These are phyloP conservation scores for Boechera stricta DNA, from an alignment of 345 rosid genomes.

Conservation along the genomic window DNA sequence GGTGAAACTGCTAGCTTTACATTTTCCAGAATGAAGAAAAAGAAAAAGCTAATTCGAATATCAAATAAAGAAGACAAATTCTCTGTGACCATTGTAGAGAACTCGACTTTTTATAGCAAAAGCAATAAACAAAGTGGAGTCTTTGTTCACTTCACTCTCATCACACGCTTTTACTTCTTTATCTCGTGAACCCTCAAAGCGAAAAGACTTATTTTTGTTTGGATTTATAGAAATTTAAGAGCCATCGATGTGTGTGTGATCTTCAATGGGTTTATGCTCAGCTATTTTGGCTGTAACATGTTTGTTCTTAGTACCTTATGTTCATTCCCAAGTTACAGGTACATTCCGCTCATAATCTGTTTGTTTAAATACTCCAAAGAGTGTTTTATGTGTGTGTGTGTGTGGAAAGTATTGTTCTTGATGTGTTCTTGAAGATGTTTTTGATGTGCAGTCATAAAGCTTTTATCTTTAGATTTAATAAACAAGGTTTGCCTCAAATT, in stretches of 20 bases:
- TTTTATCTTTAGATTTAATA: not conserved
- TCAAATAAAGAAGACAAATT: constrained; percentile 38
- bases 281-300: constrained; percentile 44
- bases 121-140: constrained; percentile 27
- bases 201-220: not conserved
- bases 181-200: constrained; percentile 37
- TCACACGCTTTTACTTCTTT: constrained; percentile 33
- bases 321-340: constrained; percentile 66
- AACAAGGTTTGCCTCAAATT: not conserved
- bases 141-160: constrained; percentile 27
- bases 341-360: constrained; percentile 36
- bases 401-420: not conserved
- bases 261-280: constrained; percentile 64
- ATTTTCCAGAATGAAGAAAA: constrained; percentile 32
- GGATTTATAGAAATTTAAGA: not conserved
- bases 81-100: constrained; percentile 27
- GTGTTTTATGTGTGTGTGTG: not conserved
- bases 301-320: constrained; percentile 49
- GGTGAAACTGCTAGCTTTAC: constrained; percentile 37
- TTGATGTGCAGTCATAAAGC: not conserved
- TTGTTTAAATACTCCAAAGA: constrained; percentile 27
- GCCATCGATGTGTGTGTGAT: constrained; percentile 39
- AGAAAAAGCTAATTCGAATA: constrained; percentile 41
- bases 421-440: not conserved
- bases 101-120: constrained; percentile 28